Evolutionary conservation across 2,329 filamentous ascomycete species (phyloP).

Genomic region (Pseudocercospora pini-densiflorae): DNA sequence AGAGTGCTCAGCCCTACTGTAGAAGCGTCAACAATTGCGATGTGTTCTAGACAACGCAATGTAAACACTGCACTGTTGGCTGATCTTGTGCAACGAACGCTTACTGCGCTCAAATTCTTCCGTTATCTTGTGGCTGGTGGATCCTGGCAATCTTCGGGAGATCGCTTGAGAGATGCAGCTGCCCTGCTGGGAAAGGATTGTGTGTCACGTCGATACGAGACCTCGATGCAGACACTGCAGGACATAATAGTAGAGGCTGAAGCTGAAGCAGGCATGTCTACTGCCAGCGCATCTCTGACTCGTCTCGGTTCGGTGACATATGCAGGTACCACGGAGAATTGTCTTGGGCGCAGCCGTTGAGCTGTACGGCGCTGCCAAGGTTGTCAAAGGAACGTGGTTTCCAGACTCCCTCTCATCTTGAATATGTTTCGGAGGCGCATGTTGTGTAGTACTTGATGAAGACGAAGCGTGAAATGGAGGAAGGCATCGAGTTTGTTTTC

Average conservation of each 20-base stretch:
- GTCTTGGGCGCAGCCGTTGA: not conserved
- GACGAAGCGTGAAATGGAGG: too few species aligned
- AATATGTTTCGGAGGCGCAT: too few species aligned
- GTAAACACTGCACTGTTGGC: not conserved
- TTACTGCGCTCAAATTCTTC: not conserved
- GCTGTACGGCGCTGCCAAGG: not conserved
- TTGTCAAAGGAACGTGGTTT: not conserved
- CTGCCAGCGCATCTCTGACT: not conserved
- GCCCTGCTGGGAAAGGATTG: not conserved
- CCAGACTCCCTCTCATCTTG: not conserved
- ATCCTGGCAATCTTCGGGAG: not conserved
- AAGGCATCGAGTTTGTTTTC: too few species aligned
- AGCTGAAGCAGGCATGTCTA: not conserved
- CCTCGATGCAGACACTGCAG: not conserved
- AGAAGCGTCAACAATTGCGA: not conserved
- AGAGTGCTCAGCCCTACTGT: not conserved
- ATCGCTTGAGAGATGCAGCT: constrained; percentile 3
- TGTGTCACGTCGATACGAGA: not conserved
- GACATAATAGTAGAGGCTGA: not conserved
- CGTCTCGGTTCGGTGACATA: not conserved
- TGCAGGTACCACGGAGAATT: not conserved
- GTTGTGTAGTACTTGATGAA: too few species aligned
- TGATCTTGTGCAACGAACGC: not conserved
- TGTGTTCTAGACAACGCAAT: not conserved
- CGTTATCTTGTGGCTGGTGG: constrained; percentile 7